Evolutionary conservation across 1,284 basidiomycete species (phyloP).

Genomic region (Ustilago nuda): DNA sequence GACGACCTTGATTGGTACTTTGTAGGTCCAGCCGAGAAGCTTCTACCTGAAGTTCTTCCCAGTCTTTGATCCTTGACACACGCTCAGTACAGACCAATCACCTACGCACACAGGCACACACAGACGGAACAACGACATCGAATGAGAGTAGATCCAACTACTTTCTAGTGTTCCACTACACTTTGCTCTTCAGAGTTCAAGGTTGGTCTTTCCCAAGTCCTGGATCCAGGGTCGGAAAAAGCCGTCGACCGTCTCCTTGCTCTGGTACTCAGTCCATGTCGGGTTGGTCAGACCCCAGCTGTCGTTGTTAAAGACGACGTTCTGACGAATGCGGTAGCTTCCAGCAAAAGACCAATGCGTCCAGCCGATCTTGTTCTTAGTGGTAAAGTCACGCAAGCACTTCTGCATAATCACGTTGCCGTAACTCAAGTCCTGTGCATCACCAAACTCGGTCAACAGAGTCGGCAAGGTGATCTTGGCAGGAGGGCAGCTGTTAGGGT

Average conservation of each 20-base stretch:
- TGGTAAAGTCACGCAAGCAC: slow-evolving; percentile 48
- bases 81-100: background rate
- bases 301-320: slow-evolving; percentile 32
- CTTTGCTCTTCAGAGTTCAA: slow-evolving; percentile 26
- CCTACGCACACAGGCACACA: background rate
- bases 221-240: slow-evolving; percentile 42
- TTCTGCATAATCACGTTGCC: slow-evolving; percentile 43
- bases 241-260: slow-evolving; percentile 33
- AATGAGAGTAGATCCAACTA: background rate
- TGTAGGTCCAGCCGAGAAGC: slow-evolving; percentile 35
- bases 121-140: background rate
- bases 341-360: slow-evolving; percentile 42
- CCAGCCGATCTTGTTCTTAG: slow-evolving; percentile 49
- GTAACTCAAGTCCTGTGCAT: slow-evolving; percentile 26
- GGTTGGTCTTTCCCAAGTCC: slow-evolving; percentile 44
- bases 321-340: slow-evolving; percentile 36
- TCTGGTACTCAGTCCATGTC: slow-evolving; percentile 22
- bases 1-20: slow-evolving; percentile 38
- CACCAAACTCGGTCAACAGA: slow-evolving; percentile 44
- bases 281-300: slow-evolving; percentile 40
- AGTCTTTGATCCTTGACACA: background rate
- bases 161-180: background rate
- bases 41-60: slow-evolving; percentile 27
- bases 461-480: slow-evolving; percentile 33
- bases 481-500: slow-evolving; percentile 32